Base-by-base conservation (phyloP, 2,329 filamentous ascomycete species). In the Aspergillus phoenicis region DNA sequence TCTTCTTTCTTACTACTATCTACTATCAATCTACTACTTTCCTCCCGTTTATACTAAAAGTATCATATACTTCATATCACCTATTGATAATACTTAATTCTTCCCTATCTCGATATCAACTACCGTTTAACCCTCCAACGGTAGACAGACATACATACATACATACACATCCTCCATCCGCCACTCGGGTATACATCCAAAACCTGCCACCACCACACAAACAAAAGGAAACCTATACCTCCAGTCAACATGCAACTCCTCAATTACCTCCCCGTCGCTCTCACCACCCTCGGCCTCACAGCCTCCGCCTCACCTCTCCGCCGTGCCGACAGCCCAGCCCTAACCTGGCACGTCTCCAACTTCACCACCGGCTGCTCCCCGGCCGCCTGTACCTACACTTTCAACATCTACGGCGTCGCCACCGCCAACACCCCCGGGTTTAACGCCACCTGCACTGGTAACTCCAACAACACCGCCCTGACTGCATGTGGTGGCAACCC, bases 381-480 rank as follows among this genome's bases (percentile, higher is more conserved):
- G 1, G 73, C 70, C 8, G 73, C 70, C 38, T 77, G 74, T 58
- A 52, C 60, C 58, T 77, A 73, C 62, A 60, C 53, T 38, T 78
- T 77, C 65, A 66, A 72, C 58, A 72, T 78, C 52, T 48, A 47
- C 28, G 71, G 71, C 22, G 30, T 64, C 13, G 59, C 58, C 6
- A 69, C 70, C 17, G 15, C 58, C 8, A 72, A 73, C 58, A 72
- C 71, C 4, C 75, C 75, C 6, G 70, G 65, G 20, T 78, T 78
- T 68, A 70, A 68, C 52, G 74, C 75, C 41, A 67, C 66, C 55
- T 78, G 75, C 67, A 64, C 65, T 39, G 74, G 74, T 17, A 65
- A 13, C 33, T 36, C 66, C 26, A 67, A 68, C 26, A 58, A 47
- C 24, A 52, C 60, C 2, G 68, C 67, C 17, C 63, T 65, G 57